Evolutionary conservation across 164 flowering plant species (phyloP).

Genomic region (Euptelea pleiosperma): DNA sequence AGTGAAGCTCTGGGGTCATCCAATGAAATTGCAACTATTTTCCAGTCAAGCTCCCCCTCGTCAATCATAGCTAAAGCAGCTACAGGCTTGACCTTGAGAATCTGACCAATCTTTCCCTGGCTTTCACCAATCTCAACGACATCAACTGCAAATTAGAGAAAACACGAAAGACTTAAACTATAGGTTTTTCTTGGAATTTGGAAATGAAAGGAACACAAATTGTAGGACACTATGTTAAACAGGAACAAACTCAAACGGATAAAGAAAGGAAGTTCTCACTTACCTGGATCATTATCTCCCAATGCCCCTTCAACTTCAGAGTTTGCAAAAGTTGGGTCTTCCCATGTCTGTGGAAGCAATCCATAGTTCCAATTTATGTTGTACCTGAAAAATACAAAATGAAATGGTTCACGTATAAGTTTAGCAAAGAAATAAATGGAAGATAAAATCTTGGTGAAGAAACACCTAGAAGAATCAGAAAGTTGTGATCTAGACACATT

Average conservation of each 20-base stretch:
- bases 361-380: slow-evolving; percentile 93
- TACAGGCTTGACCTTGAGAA: slow-evolving; percentile 84
- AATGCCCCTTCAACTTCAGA: slow-evolving; percentile 83
- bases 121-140: slow-evolving; percentile 96
- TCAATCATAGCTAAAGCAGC: slow-evolving; percentile 98
- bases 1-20: slow-evolving; percentile 94
- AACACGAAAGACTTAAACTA: neutral
- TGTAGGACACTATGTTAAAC: neutral
- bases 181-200: neutral
- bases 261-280: neutral
- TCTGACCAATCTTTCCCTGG: slow-evolving; percentile 66
- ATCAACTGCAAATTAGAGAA: slow-evolving; percentile 61
- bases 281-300: slow-evolving; percentile 83
- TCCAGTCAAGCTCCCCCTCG: slow-evolving; percentile 99
- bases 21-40: slow-evolving; percentile 92
- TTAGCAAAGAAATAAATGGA: neutral
- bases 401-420: neutral
- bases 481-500: no score
- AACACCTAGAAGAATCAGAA: no score
- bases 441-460: no score
- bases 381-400: slow-evolving; percentile 33
- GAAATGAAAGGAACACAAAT: no score
- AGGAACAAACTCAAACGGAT: neutral
- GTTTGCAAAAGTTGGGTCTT: slow-evolving; percentile 79
- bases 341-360: slow-evolving; percentile 96